Evolutionary conservation across 78 protist species (phyloP).

Genomic region (Dictyostelium purpureum): DNA sequence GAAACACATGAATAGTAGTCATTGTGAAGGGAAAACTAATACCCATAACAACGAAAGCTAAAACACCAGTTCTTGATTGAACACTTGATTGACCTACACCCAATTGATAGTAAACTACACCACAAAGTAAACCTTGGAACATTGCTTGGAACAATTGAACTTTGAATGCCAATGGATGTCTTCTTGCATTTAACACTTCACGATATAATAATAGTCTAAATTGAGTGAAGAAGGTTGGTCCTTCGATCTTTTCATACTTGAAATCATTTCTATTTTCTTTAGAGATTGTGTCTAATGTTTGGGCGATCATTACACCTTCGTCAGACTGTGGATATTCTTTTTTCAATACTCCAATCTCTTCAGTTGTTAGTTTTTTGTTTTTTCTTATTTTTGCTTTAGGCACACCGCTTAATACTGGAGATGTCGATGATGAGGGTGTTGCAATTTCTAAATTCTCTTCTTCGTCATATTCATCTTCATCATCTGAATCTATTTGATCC

Average conservation of each 20-base stretch:
- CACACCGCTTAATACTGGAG: neutral
- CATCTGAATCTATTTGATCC: neutral
- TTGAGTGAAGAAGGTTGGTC: conserved; percentile 35
- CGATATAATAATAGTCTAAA: conserved; percentile 29
- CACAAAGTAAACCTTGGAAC: conserved; percentile 69
- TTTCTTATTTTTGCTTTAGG: neutral
- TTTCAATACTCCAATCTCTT: conserved; percentile 29
- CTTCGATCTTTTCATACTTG: neutral
- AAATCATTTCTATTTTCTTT: neutral
- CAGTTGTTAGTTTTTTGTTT: conserved; percentile 21
- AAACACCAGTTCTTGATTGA: conserved; percentile 70
- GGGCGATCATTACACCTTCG: neutral
- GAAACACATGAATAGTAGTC: conserved; percentile 16
- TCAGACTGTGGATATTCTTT: neutral
- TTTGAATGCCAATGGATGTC: conserved; percentile 58
- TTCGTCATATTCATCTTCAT: neutral
- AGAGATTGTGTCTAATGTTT: neutral
- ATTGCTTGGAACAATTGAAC: conserved; percentile 46
- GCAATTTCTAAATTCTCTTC: neutral
- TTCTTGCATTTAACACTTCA: conserved; percentile 20
- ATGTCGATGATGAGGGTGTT: neutral
- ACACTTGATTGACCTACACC: conserved; percentile 62
- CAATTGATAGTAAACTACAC: conserved; percentile 71
- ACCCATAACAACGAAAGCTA: conserved; percentile 67
- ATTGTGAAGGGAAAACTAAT: conserved; percentile 31